A percentile compares a stretch with the other conserved stretches of the same genome.
Evolutionary conservation across 129 eudicot species (phyloP).

Genomic region (Arctium minus): DNA sequence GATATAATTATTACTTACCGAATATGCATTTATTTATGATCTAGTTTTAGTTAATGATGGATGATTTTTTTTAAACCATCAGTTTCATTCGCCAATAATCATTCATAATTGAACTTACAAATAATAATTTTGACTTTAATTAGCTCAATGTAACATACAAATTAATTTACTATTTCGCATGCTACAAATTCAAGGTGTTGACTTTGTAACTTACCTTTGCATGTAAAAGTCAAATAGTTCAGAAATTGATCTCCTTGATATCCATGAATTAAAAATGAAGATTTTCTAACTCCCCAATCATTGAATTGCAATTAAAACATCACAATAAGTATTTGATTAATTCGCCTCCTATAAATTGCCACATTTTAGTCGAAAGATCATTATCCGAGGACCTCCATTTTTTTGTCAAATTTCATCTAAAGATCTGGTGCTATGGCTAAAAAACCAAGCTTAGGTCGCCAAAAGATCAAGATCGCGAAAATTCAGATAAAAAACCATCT

Average conservation of each 20-base stretch:
- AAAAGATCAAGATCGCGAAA: constrained; percentile 47
- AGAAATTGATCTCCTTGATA: constrained; percentile 5
- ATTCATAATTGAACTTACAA: not conserved
- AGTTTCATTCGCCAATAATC: not conserved
- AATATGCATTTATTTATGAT: not conserved
- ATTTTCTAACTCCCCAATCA: constrained; percentile 36
- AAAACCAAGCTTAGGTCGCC: constrained; percentile 58
- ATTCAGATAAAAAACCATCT: constrained; percentile 54
- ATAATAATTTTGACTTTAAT: constrained; percentile 9
- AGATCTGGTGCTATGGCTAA: constrained; percentile 36
- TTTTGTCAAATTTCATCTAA: constrained; percentile 4
- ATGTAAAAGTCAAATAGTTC: constrained; percentile 17
- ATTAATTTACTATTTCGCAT: not conserved
- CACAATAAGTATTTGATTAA: not conserved
- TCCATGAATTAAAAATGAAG: constrained; percentile 19
- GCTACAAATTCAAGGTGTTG: constrained; percentile 1
- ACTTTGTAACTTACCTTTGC: constrained; percentile 13
- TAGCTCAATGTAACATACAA: not conserved
- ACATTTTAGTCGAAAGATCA: constrained; percentile 5
- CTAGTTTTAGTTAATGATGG: not conserved
- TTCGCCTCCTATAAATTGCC: constrained; percentile 18
- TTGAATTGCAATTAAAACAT: not conserved
- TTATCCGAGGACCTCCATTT: constrained; percentile 11
- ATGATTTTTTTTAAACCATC: not conserved
- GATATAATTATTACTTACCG: not conserved